phyloP scores from a whole-genome alignment of 192 early-diverging fungal species.

The Rhizophlyctis rosea region DNA sequence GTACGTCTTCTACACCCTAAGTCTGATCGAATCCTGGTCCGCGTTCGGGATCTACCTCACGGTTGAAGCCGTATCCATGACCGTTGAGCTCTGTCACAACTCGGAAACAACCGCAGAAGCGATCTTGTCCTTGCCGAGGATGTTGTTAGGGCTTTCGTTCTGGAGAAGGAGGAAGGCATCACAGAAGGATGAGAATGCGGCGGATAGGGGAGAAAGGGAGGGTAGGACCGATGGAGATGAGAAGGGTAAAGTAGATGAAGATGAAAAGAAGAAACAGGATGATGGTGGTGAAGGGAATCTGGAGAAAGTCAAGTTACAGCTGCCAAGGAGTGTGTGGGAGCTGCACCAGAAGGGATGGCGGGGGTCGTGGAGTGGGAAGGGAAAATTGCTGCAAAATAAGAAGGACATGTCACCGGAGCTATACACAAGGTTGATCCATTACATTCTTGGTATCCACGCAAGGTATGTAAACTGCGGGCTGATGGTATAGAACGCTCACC shows the following conservation, averaged over 20 bases:
- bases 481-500: background rate
- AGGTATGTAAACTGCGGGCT: background rate
- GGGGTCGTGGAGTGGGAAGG: background rate
- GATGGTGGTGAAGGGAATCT: background rate
- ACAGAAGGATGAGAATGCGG: too few relatives aligned
- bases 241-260: background rate
- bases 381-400: too few relatives aligned
- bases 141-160: background rate
- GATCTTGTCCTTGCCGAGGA: background rate
- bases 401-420: slow-evolving; percentile 4
- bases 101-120: background rate
- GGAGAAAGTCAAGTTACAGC: background rate
- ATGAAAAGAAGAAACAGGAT: background rate
- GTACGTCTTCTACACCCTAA: slow-evolving; percentile 11
- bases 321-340: background rate
- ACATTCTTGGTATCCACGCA: slow-evolving; percentile 10
- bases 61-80: background rate
- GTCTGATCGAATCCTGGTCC: slow-evolving; percentile 1
- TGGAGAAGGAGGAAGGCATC: too few relatives aligned
- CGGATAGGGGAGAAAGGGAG: too few relatives aligned
- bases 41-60: slow-evolving; percentile 5
- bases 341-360: background rate
- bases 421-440: slow-evolving; percentile 8
- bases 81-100: slow-evolving; percentile 6
- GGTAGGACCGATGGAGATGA: too few relatives aligned